phyloP scores from a whole-genome alignment of 2,329 filamentous ascomycete genomes.

The Aureobasidium vineae region DNA sequence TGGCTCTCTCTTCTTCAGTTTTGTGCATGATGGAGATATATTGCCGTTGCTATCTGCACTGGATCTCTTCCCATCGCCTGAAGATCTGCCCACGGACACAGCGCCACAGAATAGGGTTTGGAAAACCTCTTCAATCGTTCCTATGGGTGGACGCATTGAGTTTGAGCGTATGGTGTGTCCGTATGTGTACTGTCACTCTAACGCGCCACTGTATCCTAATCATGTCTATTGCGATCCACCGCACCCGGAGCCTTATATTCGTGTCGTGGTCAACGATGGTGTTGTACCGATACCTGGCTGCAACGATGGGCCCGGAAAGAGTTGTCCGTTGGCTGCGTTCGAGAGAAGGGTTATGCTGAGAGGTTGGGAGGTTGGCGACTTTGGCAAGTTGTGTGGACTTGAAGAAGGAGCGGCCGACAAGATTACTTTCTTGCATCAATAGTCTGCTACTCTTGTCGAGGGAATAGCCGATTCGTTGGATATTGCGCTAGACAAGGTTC shows the following conservation, averaged over 20 bases:
- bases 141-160: constrained; percentile 58
- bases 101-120: constrained; percentile 49
- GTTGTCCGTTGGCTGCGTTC: constrained; percentile 51
- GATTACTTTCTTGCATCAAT: constrained; percentile 54
- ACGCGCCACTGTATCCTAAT: constrained; percentile 35
- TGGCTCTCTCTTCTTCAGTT: constrained; percentile 57
- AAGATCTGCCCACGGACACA: constrained; percentile 50
- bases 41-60: constrained; percentile 55
- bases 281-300: constrained; percentile 53
- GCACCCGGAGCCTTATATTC: constrained; percentile 44
- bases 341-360: constrained; percentile 42
- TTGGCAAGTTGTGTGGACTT: constrained; percentile 51
- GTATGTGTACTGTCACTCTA: constrained; percentile 31
- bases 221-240: constrained; percentile 34
- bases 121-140: constrained; percentile 56
- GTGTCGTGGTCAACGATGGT: constrained; percentile 59
- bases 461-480: no score
- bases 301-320: constrained; percentile 47
- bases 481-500: no score
- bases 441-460: no score
- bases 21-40: constrained; percentile 61
- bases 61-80: constrained; percentile 40
- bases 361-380: constrained; percentile 48
- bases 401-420: constrained; percentile 41
- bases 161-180: constrained; percentile 54